These are phyloP conservation scores for Trichosanthes truncata DNA, from an alignment of 306 rosid genomes.

Conservation along the genomic window DNA sequence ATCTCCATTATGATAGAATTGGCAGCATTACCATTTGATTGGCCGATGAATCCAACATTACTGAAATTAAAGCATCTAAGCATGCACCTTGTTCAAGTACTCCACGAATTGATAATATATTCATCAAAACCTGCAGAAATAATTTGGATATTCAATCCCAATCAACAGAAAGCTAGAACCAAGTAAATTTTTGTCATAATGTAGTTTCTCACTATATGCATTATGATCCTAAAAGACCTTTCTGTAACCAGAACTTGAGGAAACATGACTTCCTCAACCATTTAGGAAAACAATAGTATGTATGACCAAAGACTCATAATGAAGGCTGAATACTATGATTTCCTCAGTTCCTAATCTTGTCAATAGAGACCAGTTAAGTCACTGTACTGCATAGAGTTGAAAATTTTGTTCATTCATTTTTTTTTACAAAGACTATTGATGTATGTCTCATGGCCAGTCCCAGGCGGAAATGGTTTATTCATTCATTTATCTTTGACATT, in stretches of 20 bases:
- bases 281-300: neutral
- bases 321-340: neutral
- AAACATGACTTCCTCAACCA: neutral
- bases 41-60: conserved; percentile 80
- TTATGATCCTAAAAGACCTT: neutral
- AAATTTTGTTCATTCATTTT: neutral
- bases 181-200: neutral
- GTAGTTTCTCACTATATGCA: neutral
- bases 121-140: conserved; percentile 65
- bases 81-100: conserved; percentile 83
- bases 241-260: neutral
- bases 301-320: neutral
- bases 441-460: too few relatives aligned
- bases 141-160: neutral
- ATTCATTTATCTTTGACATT: neutral
- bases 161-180: neutral
- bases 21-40: conserved; percentile 69
- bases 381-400: neutral
- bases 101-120: conserved; percentile 65
- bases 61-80: conserved; percentile 73
- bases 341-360: neutral
- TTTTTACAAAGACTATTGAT: too few relatives aligned
- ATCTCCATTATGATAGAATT: neutral
- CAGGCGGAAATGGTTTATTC: neutral
- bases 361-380: neutral